Percentiles rank a stretch among this genome's conserved stretches.
phyloP scores from a whole-genome alignment of 306 rosid species.

The Lagenaria siceraria region DNA sequence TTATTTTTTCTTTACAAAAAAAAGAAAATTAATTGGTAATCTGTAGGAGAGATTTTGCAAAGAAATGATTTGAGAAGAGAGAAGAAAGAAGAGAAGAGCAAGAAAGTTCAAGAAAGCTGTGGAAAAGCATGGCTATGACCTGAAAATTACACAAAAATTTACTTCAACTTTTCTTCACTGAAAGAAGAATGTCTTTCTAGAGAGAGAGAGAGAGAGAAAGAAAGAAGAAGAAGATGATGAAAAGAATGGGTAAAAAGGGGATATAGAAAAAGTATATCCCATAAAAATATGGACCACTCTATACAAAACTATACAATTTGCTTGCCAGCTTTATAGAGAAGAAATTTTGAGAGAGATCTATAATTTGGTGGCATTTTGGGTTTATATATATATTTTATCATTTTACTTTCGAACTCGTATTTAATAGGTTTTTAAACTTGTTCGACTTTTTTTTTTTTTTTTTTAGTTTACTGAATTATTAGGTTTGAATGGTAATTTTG shows the following conservation, averaged over 20 bases:
- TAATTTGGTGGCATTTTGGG: no score
- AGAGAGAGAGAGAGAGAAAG: neutral
- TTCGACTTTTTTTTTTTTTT: no score
- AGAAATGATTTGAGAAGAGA: neutral
- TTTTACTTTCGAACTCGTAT: no score
- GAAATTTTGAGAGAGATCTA: neutral
- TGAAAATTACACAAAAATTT: neutral
- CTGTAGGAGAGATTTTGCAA: neutral
- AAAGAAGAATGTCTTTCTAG: neutral
- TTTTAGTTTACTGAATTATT: no score
- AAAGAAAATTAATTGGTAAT: no score
- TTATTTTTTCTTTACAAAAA: no score
- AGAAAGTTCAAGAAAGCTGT: constrained; percentile 33
- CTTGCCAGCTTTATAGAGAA: constrained; percentile 2
- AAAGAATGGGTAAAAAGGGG: neutral
- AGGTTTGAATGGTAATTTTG: no score
- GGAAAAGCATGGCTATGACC: constrained; percentile 24
- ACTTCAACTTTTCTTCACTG: neutral
- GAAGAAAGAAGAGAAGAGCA: neutral
- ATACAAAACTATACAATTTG: neutral
- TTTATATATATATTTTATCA: no score
- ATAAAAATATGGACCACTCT: constrained; percentile 1
- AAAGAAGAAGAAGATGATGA: neutral
- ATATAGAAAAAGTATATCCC: neutral
- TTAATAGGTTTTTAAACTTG: no score